Percentiles rank a stretch among this genome's conserved stretches.
Conservation (phyloP, 306 rosid species). For the Geum urbanum region DNA sequence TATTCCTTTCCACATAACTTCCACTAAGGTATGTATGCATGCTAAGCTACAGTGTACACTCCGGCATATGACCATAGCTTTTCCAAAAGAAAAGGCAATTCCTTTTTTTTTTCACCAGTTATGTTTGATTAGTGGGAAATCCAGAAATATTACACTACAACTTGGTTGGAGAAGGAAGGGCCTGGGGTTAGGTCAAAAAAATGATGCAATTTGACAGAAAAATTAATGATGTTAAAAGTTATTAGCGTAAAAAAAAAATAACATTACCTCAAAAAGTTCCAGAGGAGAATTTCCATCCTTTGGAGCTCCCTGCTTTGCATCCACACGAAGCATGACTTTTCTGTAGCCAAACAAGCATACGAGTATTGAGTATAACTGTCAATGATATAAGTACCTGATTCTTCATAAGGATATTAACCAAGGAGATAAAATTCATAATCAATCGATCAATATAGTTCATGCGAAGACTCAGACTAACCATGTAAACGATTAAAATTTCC, state of each 20-base stretch:
- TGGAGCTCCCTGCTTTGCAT: constrained; percentile 93
- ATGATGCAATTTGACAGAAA: neutral
- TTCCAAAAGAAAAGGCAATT: neutral
- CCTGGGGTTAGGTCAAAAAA: neutral
- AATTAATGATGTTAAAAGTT: neutral
- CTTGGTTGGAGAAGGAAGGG: neutral
- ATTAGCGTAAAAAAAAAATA: neutral
- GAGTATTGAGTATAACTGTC: neutral
- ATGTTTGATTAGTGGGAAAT: neutral
- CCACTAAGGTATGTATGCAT: neutral
- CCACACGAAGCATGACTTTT: constrained; percentile 88
- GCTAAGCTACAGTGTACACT: neutral
- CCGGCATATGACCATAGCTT: neutral
- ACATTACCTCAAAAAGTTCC: constrained; percentile 80
- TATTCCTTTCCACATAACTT: neutral
- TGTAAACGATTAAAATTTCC: neutral
- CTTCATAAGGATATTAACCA: neutral
- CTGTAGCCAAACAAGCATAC: constrained; percentile 43
- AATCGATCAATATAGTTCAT: too few relatives aligned
- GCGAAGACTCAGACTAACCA: neutral
- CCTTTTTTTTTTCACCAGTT: neutral
- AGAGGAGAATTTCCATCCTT: constrained; percentile 87
- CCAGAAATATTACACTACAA: neutral
- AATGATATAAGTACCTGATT: constrained; percentile 2
- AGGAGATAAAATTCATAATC: neutral